Conservation (phyloP, 129 eudicot species). For the Arctium minus region DNA sequence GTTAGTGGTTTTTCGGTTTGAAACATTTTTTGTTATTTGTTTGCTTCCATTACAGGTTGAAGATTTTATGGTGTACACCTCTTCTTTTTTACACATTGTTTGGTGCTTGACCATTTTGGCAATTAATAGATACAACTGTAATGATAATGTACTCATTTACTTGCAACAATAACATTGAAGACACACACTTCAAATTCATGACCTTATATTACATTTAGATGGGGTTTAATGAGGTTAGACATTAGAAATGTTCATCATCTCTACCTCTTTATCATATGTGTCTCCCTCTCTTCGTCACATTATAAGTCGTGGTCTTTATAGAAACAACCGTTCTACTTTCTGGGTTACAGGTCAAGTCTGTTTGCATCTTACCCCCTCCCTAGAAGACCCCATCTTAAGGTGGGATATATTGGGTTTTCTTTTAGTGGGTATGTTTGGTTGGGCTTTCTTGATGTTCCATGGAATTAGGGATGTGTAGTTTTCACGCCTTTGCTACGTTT, state of each 20-base stretch:
- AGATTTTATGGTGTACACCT: slow-evolving; percentile 11
- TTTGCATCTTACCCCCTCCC: too few relatives aligned
- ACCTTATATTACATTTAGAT: background rate
- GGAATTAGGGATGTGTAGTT: too few relatives aligned
- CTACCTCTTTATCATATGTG: too few relatives aligned
- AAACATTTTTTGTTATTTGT: slow-evolving; percentile 12
- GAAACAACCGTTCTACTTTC: too few relatives aligned
- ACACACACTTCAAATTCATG: background rate
- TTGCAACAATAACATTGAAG: background rate
- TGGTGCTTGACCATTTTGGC: slow-evolving; percentile 23
- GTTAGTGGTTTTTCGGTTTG: slow-evolving; percentile 8
- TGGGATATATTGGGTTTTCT: too few relatives aligned
- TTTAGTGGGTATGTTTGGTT: too few relatives aligned
- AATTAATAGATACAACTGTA: slow-evolving; percentile 8
- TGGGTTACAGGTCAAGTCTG: too few relatives aligned
- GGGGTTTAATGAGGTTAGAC: background rate
- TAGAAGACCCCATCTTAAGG: too few relatives aligned
- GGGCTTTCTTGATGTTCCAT: too few relatives aligned
- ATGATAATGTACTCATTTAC: background rate
- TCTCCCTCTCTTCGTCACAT: too few relatives aligned
- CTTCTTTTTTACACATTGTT: slow-evolving; percentile 22
- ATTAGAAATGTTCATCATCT: background rate
- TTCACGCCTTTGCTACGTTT: too few relatives aligned
- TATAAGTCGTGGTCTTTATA: too few relatives aligned
- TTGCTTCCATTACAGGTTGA: slow-evolving; percentile 7